phyloP scores from a whole-genome alignment of 768 basidiomycete species.

The Suillus fuscotomentosus region DNA sequence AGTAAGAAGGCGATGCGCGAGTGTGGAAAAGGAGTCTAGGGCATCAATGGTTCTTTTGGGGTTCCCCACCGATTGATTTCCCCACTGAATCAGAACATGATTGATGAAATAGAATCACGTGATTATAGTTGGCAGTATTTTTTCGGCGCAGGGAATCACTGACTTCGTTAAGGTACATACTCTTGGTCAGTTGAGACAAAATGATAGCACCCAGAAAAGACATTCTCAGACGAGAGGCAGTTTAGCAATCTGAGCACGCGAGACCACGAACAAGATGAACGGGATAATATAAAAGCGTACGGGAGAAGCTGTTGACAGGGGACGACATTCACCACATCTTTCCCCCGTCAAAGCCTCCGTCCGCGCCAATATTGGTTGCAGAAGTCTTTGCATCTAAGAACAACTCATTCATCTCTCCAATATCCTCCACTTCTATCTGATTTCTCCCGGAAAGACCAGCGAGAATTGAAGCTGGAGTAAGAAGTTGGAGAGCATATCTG shows the following conservation, averaged over 20 bases:
- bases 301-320: not conserved
- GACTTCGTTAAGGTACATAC: not conserved
- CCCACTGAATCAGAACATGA: not conserved
- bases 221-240: not conserved
- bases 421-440: constrained; percentile 85
- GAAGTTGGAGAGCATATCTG: constrained; percentile 88
- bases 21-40: not conserved
- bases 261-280: not conserved
- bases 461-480: constrained; percentile 89
- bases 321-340: constrained; percentile 21
- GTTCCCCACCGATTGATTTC: not conserved
- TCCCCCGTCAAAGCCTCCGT: constrained; percentile 34
- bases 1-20: not conserved
- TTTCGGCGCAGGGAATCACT: not conserved
- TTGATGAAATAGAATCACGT: not conserved
- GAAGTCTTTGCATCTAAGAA: constrained; percentile 93
- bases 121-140: not conserved
- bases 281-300: not conserved
- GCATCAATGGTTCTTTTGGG: not conserved
- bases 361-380: constrained; percentile 50
- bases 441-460: constrained; percentile 72
- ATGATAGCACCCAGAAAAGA: not conserved
- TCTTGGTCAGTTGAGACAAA: not conserved
- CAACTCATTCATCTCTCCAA: constrained; percentile 89
- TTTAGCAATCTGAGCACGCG: not conserved